A percentile compares a stretch with the other conserved stretches of the same genome.
Conservation (phyloP, 2,329 filamentous ascomycete species). For the Arthroderma sp. region DNA sequence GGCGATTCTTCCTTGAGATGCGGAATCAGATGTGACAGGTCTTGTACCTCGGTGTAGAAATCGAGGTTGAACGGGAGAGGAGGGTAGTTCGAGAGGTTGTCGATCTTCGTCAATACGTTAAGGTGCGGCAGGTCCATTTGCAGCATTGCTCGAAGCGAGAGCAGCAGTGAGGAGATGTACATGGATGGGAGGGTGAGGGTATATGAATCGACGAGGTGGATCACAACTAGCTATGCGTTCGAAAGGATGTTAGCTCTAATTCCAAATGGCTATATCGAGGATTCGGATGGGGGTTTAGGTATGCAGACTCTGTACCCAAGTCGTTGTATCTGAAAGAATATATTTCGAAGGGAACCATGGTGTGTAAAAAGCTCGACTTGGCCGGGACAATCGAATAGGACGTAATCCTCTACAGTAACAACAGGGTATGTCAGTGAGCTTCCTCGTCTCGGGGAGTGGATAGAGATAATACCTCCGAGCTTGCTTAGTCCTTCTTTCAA, state of each 20-base stretch:
- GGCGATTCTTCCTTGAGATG: slow-evolving; percentile 68
- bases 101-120: slow-evolving; percentile 95
- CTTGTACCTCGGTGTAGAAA: slow-evolving; percentile 94
- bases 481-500: slow-evolving; percentile 66
- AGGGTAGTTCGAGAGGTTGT: slow-evolving; percentile 76
- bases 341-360: slow-evolving; percentile 79
- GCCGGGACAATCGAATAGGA: slow-evolving; percentile 91
- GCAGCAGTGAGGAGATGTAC: slow-evolving; percentile 85
- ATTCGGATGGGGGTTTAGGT: slow-evolving; percentile 3
- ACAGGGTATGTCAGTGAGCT: no score
- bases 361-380: slow-evolving; percentile 97
- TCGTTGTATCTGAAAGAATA: slow-evolving; percentile 84
- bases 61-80: slow-evolving; percentile 89
- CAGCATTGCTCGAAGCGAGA: slow-evolving; percentile 90
- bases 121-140: slow-evolving; percentile 95
- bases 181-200: slow-evolving; percentile 85
- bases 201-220: slow-evolving; percentile 90
- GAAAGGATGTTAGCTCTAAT: slow-evolving; percentile 1
- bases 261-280: background rate
- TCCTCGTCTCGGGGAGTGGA: no score
- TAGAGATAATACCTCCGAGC: slow-evolving; percentile 42
- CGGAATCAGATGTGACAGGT: slow-evolving; percentile 71
- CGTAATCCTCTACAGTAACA: slow-evolving; percentile 56
- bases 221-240: slow-evolving; percentile 60
- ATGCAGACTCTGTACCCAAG: slow-evolving; percentile 71